phyloP scores from a whole-genome alignment of 2,329 filamentous ascomycete genomes.

The Fusarium napiforme region DNA sequence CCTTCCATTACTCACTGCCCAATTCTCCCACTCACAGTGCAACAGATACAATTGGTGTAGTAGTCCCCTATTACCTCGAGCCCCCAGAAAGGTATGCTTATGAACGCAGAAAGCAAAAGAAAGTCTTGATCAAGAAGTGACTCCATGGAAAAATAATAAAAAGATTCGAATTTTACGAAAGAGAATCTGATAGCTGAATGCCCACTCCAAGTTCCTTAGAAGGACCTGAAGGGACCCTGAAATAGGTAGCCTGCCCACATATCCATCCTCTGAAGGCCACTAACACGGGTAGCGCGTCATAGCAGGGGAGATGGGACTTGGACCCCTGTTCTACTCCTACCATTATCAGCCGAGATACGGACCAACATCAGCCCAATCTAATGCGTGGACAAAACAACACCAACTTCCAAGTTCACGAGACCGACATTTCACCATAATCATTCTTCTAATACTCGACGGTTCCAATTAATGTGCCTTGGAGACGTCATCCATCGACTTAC shows the following conservation, averaged over 20 bases:
- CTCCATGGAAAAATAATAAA: not conserved
- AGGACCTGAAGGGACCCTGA: conserved; percentile 13
- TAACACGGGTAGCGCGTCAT: conserved; percentile 28
- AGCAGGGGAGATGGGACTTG: conserved; percentile 14
- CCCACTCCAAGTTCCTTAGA: not conserved
- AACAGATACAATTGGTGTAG: not conserved
- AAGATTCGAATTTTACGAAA: not conserved
- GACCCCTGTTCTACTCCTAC: conserved; percentile 25
- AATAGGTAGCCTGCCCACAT: not conserved
- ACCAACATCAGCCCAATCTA: conserved; percentile 12
- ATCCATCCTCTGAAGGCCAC: conserved; percentile 25
- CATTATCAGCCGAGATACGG: conserved; percentile 26
- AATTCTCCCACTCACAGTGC: not conserved
- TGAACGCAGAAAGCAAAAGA: not conserved
- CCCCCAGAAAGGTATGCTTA: not conserved
- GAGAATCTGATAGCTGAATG: not conserved
- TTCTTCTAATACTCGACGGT: not conserved
- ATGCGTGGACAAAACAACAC: conserved; percentile 27
- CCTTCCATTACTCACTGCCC: not conserved
- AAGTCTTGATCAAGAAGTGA: not conserved
- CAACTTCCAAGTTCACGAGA: conserved; percentile 12
- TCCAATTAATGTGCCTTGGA: not conserved
- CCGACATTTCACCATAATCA: conserved; percentile 7
- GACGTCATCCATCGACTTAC: not conserved
- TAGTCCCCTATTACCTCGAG: not conserved